These are phyloP conservation scores for Suhomyces faveliae DNA, from an alignment of 805 yeast species.

Conservation along the genomic window DNA sequence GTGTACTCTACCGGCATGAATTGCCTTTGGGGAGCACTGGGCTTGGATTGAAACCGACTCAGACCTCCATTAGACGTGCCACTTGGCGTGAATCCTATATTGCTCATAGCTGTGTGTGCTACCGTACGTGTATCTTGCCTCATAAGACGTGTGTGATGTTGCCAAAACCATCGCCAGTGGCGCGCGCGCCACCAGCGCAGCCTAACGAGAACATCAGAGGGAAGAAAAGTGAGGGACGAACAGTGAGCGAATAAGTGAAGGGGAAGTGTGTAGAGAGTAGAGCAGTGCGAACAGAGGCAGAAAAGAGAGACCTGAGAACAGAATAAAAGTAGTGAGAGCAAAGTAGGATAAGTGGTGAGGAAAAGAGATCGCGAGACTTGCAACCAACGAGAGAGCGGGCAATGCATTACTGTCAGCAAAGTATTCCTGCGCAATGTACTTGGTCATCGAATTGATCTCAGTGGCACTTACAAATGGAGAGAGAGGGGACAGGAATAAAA, in stretches of 20 bases:
- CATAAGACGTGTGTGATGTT: not conserved
- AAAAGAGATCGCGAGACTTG: too few relatives aligned
- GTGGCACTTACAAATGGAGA: too few relatives aligned
- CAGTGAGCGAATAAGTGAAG: not conserved
- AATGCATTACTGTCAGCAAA: too few relatives aligned
- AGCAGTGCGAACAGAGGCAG: too few relatives aligned
- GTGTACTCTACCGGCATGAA: slow-evolving; percentile 28
- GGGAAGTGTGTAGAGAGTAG: not conserved
- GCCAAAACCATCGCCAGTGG: slow-evolving; percentile 1
- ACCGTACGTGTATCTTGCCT: not conserved
- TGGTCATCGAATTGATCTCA: too few relatives aligned
- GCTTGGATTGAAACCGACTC: slow-evolving; percentile 5
- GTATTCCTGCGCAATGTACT: too few relatives aligned
- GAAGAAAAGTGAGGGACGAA: not conserved
- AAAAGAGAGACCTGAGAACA: too few relatives aligned
- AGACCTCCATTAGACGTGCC: slow-evolving; percentile 1
- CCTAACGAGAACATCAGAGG: not conserved
- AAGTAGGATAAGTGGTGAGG: too few relatives aligned
- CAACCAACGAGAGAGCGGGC: too few relatives aligned
- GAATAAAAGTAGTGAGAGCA: too few relatives aligned
- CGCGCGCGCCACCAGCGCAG: not conserved
- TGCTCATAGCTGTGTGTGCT: not conserved
- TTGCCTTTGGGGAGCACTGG: slow-evolving; percentile 10
- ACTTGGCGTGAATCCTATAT: not conserved
- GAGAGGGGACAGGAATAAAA: too few relatives aligned